Base-by-base conservation (phyloP, 164 flowering plant species). In the Magnolia officinalis region DNA sequence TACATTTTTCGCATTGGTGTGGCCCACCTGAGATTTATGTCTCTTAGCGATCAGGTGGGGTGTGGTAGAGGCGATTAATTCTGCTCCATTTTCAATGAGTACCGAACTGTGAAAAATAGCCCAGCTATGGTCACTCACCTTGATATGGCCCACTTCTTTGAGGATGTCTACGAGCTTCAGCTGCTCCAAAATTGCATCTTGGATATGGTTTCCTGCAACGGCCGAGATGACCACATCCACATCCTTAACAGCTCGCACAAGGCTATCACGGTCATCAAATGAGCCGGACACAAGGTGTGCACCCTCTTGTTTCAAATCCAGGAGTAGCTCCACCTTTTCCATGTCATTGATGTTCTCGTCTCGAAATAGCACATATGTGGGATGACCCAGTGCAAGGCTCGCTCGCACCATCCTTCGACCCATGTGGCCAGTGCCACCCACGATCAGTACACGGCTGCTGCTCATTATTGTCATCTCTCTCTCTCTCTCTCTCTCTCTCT, bases 351-450 rank as follows among this genome's bases (percentile, higher is more conserved):
- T 23, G 74, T 52, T 72, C 74, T 72, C 74, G 9, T 72, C 31
- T 31, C 74, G 29, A 29, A 72, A 72, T 61, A 72, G 29, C 1
- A 73, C 75, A n/a, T 73, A 37, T 0, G 68, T 73, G 20, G 75
- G 75, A 21, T 63, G 75, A 8, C 75, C 75, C 26, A 63, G 49
- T 29, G 50, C 50, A n/a, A 73, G 67, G 68, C 75, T 73, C 1
- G 75, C 75, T 23, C 52, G 20, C 26, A 73, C 75, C 13, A 73
- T 31, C 13, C 50, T 29, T 67, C 68, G 67, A 4, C 75, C 75
- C 67, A 73, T 63, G 51, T 73, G 75, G 23, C 75, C 75, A 11
- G 68, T 73, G 13, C 68, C 75, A 14, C 75, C 75, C 2, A 73
- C 51, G 21, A 73, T 73, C 19, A 73, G 51, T 0, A n/a, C n/a